phyloP scores from a whole-genome alignment of 2,329 filamentous ascomycete genomes.

The Neurospora crassa region DNA sequence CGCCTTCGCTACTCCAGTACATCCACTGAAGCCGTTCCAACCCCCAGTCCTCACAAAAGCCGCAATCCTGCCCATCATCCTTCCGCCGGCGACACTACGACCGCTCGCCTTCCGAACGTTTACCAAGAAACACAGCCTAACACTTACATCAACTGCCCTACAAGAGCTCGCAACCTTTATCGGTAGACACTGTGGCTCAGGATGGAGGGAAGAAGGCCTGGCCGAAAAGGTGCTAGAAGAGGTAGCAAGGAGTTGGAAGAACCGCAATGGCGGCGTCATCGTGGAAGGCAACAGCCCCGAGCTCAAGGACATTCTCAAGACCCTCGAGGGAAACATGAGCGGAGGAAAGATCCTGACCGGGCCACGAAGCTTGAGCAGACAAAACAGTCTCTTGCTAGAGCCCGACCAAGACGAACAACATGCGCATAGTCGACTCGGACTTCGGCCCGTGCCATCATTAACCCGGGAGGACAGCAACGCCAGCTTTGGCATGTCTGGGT shows the following conservation, averaged over 20 bases:
- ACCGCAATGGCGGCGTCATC: slow-evolving; percentile 77
- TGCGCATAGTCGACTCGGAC: slow-evolving; percentile 44
- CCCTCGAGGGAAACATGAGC: slow-evolving; percentile 77
- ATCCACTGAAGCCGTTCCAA: slow-evolving; percentile 61
- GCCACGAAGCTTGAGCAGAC: slow-evolving; percentile 45
- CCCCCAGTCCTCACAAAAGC: slow-evolving; percentile 41
- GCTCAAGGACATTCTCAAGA: slow-evolving; percentile 74
- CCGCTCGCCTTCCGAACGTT: slow-evolving; percentile 92
- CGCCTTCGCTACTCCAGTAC: slow-evolving; percentile 77
- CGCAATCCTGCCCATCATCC: slow-evolving; percentile 73
- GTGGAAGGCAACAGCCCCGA: slow-evolving; percentile 72
- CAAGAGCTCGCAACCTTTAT: slow-evolving; percentile 82
- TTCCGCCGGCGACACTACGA: slow-evolving; percentile 77
- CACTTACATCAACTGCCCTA: slow-evolving; percentile 77
- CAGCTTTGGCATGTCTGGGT: slow-evolving; percentile 53
- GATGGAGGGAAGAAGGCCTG: slow-evolving; percentile 91
- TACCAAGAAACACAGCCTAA: slow-evolving; percentile 95
- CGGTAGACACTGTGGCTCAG: slow-evolving; percentile 85
- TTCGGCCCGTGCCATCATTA: slow-evolving; percentile 36
- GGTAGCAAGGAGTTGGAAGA: slow-evolving; percentile 86
- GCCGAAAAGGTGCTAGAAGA: slow-evolving; percentile 91
- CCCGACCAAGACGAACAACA: slow-evolving; percentile 39
- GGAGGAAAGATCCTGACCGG: slow-evolving; percentile 60
- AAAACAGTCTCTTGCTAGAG: slow-evolving; percentile 57
- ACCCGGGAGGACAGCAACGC: slow-evolving; percentile 52